Percentiles rank a stretch among this genome's conserved stretches.
Evolutionary conservation across 2,329 filamentous ascomycete genomes (phyloP).

Genomic region (Colletotrichum brevisporum): DNA sequence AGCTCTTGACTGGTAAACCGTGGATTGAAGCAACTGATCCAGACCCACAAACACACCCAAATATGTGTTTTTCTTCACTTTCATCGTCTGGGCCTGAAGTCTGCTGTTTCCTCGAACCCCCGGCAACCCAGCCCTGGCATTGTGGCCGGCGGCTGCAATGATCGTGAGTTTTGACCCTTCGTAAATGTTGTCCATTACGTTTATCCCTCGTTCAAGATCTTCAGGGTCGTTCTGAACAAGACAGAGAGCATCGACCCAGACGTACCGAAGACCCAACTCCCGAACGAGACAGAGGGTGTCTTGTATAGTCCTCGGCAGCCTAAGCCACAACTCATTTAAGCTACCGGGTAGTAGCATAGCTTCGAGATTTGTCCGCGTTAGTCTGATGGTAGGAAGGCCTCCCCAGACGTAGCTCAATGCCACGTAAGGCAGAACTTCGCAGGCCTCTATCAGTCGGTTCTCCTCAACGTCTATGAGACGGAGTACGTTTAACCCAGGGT

Average conservation of each 20-base stretch:
- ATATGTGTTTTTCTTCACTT: background rate
- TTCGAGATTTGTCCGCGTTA: background rate
- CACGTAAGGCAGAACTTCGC: background rate
- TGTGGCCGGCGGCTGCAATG: conserved; percentile 12
- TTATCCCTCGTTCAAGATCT: conserved; percentile 3
- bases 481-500: background rate
- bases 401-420: conserved; percentile 29
- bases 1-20: conserved; percentile 7
- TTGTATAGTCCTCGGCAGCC: conserved; percentile 2
- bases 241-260: conserved; percentile 41
- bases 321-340: background rate
- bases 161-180: conserved; percentile 6
- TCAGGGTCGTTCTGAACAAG: conserved; percentile 33
- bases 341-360: background rate
- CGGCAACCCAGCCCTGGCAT: conserved; percentile 14
- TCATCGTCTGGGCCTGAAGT: background rate
- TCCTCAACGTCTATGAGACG: background rate
- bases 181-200: conserved; percentile 17
- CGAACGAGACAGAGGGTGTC: conserved; percentile 36
- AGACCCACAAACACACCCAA: background rate
- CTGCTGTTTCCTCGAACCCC: background rate
- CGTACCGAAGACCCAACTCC: conserved; percentile 21
- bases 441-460: background rate
- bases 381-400: background rate
- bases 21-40: background rate